Base-by-base conservation (phyloP, 1,139 yeast genomes). In the Zygosaccharomyces sapae region DNA sequence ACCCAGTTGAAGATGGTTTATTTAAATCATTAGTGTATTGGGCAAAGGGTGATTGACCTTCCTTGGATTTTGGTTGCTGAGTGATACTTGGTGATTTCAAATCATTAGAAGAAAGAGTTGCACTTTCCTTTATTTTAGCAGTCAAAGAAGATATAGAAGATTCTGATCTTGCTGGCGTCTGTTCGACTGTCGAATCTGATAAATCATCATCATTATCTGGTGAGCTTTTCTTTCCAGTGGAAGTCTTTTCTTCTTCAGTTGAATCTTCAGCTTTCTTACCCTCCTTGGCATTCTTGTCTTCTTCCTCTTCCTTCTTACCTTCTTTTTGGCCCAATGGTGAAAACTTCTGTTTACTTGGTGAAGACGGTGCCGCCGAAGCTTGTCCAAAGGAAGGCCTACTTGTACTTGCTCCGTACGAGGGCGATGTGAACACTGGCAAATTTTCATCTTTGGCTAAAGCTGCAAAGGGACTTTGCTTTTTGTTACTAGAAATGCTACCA, bases 101-200 rank as follows among this genome's bases (percentile, higher is more conserved):
- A 12, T 51, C 45, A 10, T 49, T 39, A 1, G 52, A 33, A 4
- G 56, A 37, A 3, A 58, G 35, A 34, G 59, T 61, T 0, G 66
- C 66, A 5, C 51, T 56, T 40, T 61, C 53, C 48, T 62, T 62
- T 12, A 61, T 57, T 24, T 57, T 51, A 36, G 59, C 62, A 5
- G 65, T 48, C 5, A 62, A 43, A 0, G 57, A 50, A 4, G 56
- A 52, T 12, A 58, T 50, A 7, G 62, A 47, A 6, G 42, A 18
- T 12, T 12, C 39, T 13, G 30, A 34, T 19, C 22, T 20, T 12
- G 38, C 22, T 10, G 59, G 51, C 1, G 57, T 51, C 37, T 52
- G 54, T 33, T 55, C 61, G 10, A 55, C 54, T 3, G 61, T 55
- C 3, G 58, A 50, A 36, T 57, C 62, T 13, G 42, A 41, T 5